Conservation (phyloP, 2,329 filamentous ascomycete species). For the Magnaporthiopsis rhizophila region DNA sequence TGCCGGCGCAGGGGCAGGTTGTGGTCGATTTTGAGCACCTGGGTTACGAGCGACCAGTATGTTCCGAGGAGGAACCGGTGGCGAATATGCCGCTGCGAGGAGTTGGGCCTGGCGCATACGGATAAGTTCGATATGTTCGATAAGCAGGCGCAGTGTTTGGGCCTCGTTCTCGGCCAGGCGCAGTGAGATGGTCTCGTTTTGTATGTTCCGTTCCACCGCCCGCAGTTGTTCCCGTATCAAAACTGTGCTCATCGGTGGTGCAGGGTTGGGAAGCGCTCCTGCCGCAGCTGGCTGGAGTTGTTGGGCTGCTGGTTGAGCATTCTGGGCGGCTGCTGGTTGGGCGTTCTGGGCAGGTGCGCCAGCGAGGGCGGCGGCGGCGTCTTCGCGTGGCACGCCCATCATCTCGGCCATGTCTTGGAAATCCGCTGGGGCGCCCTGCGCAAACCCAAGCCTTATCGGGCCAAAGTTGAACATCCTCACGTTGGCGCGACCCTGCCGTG, state of each 20-base stretch:
- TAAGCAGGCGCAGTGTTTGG: conserved; percentile 57
- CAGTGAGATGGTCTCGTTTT: conserved; percentile 42
- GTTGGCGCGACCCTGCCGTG: conserved; percentile 15
- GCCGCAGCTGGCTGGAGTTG: not conserved
- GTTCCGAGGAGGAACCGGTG: conserved; percentile 1
- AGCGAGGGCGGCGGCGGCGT: conserved; percentile 11
- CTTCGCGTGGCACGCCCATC: conserved; percentile 39
- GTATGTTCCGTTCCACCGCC: conserved; percentile 11
- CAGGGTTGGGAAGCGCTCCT: conserved; percentile 12
- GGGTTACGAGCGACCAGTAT: not conserved
- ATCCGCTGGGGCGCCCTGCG: conserved; percentile 56
- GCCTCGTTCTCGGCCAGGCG: conserved; percentile 60
- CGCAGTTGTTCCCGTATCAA: conserved; percentile 5
- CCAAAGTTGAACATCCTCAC: conserved; percentile 44
- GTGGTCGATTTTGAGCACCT: not conserved
- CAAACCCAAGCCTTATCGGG: conserved; percentile 67
- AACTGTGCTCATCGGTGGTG: not conserved
- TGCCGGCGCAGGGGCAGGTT: not conserved
- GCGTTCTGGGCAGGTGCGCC: conserved; percentile 9
- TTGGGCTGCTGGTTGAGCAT: not conserved
- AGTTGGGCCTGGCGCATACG: conserved; percentile 29
- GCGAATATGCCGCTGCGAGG: not conserved
- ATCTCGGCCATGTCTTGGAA: conserved; percentile 60
- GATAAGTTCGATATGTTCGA: conserved; percentile 59
- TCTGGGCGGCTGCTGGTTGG: conserved; percentile 1